Evolutionary conservation across 345 rosid genomes (phyloP), one percentile per base, ranked within the genome.

Genomic region (Gossypium thurberi): DNA sequence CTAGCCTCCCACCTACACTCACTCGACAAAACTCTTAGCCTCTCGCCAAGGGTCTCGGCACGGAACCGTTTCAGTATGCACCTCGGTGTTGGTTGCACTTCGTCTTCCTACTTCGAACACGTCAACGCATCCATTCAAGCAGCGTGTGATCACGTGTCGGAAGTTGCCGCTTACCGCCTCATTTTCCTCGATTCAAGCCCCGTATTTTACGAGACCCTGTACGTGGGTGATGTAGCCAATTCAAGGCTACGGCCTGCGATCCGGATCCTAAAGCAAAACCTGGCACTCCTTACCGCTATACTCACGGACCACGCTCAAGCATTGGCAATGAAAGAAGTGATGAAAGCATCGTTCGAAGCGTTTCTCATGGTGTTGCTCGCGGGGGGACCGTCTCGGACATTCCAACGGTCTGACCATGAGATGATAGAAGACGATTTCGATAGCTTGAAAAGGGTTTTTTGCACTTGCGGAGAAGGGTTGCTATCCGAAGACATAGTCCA

Each of bases 161-260:
- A 92, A 81, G 99, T 92, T 25, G 96, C 98, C 0, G 97, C 98
- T 12, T 85, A 89, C 71, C 82, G 99, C 42, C 62, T 95, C 68
- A 89, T 88, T 71, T 92, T 92, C 84, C 84, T 82, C 0, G 99
- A 95, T 76, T 92, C 98, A 0, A 88, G 74, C 70, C 76, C 86
- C 15, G 92, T 88, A 17, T 80, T 90, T 58, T 92, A 92, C 71
- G 96, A 92, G 2, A 84, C 83, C n/a, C 92, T 95, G 8, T 95
- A 95, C 53, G 76, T 82, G 7, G 90, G 83, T 20, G 94, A 88
- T 50, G 95, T 87, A 11, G 72, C 84, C 0, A 86, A 83, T 63
- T 44, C 92, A 1, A 86, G 98, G 73, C 82, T 88, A 25, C 82
- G 71, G 76, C 91, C 94, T 0, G 93, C 90, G 3, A 56, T 95